Base-by-base conservation (phyloP, 2,329 filamentous ascomycete genomes). In the Colletotrichum magnum region DNA sequence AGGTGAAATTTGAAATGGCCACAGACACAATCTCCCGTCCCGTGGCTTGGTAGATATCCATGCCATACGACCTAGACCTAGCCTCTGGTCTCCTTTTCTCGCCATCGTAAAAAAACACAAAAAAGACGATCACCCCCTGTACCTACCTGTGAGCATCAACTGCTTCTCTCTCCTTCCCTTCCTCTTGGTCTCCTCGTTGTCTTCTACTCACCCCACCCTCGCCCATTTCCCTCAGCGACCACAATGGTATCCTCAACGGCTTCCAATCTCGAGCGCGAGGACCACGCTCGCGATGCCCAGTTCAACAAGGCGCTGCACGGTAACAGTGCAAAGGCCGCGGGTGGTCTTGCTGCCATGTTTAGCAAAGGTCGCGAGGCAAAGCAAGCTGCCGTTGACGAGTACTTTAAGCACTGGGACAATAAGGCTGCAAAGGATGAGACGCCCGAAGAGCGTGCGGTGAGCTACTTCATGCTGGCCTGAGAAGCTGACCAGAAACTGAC, bases 381-480 rank as follows among this genome's bases (percentile, higher is more conserved):
- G 75, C 89, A 93, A 76, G 90, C 91, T 64, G 93, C 93, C 21
- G 88, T 93, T 21, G 92, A 95, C 75, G 93, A 95, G 78, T 96
- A 96, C 83, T 96, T 95, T 85, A 95, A 95, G 86, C 93, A 95
- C 79, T 96, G 92, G 92, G 93, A 96, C 81, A 91, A 94, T 84
- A 94, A 95, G 83, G 82, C 85, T 57, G 91, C 83, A 15, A 89
- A 87, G 69, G 87, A 90, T 41, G 95, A 97, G 87, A 97, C 94
- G 24, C 53, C 69, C 0, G 89, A 91, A 59, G 92, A 90, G 73
- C 90, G 94, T 78, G 91, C 93, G 81, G 92, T 93, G 81, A 69
- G 86, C 32, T 4, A 13, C 32, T 13, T 12, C 15, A 74, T 69
- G 36, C 24, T 54, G 18, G 21, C 21, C n/a, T 13, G 21, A 18